A percentile compares a stretch with the other conserved stretches of the same genome.
phyloP scores from a whole-genome alignment of 2,329 filamentous ascomycete species.

The Fonsecaea nubica region DNA sequence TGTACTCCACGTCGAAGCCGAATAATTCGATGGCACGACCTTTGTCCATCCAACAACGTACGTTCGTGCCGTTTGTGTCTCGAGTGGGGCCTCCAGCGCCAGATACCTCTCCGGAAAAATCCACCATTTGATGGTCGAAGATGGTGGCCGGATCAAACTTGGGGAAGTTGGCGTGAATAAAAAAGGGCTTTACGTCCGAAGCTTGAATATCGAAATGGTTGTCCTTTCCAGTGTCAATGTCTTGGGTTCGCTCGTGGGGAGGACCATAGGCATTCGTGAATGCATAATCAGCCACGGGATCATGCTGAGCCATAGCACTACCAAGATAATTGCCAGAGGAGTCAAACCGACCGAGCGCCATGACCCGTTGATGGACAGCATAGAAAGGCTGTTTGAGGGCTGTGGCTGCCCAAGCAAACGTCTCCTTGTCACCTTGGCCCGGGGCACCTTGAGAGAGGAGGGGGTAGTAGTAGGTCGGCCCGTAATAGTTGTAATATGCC shows the following conservation, averaged over 20 bases:
- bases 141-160: constrained; percentile 51
- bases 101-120: constrained; percentile 40
- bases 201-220: constrained; percentile 40
- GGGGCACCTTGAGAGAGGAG: constrained; percentile 56
- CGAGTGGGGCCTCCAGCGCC: constrained; percentile 37
- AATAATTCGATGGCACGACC: constrained; percentile 43
- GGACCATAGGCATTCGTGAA: constrained; percentile 27
- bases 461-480: constrained; percentile 54
- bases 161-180: constrained; percentile 51
- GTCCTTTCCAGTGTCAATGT: constrained; percentile 41
- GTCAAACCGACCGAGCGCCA: constrained; percentile 33
- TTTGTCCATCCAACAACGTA: constrained; percentile 44
- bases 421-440: constrained; percentile 61
- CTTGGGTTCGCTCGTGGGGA: constrained; percentile 38
- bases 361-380: constrained; percentile 47
- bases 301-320: constrained; percentile 47
- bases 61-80: constrained; percentile 45
- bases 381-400: constrained; percentile 51
- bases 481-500: constrained; percentile 59
- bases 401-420: constrained; percentile 55
- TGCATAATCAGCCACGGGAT: constrained; percentile 46
- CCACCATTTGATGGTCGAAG: constrained; percentile 39
- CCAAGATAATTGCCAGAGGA: constrained; percentile 40
- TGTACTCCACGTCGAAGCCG: constrained; percentile 47
- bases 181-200: constrained; percentile 46